Percentiles rank a stretch among this genome's conserved stretches.
Evolutionary conservation across 176 grass and related monocot species (phyloP).

Genomic region (Thinopyrum elongatum): DNA sequence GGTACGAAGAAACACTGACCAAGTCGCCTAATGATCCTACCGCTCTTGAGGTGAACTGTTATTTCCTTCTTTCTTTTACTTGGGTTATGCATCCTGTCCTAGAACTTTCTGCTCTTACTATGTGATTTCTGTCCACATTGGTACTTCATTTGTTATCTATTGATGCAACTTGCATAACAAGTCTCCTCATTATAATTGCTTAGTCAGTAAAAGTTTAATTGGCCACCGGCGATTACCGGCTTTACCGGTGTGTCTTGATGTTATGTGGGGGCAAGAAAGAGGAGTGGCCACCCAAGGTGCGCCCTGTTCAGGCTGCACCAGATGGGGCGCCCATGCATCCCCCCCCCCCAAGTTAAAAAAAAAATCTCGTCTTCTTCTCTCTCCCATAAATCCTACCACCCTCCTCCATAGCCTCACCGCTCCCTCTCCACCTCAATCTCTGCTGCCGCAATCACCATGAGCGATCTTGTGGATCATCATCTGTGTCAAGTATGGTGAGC

Average conservation of each 20-base stretch:
- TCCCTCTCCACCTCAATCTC: too few relatives aligned
- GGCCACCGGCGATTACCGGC: neutral
- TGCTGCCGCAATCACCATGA: too few relatives aligned
- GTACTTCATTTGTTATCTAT: neutral
- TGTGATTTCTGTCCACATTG: neutral
- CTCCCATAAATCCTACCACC: too few relatives aligned
- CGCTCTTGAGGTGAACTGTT: conserved; percentile 67
- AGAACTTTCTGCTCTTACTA: conserved; percentile 6
- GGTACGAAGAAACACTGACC: conserved; percentile 67
- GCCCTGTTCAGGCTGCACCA: neutral
- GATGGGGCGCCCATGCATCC: neutral
- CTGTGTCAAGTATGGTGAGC: too few relatives aligned
- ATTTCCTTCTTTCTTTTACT: neutral
- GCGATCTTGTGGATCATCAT: too few relatives aligned
- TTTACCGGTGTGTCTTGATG: neutral
- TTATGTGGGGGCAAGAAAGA: neutral
- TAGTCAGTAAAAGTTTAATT: neutral
- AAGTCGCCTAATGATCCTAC: conserved; percentile 67
- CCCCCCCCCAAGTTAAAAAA: neutral
- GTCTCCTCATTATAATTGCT: neutral
- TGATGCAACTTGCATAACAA: conserved; percentile 13
- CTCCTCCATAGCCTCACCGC: too few relatives aligned
- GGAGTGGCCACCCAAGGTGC: neutral
- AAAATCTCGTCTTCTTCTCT: too few relatives aligned
- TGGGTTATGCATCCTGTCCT: neutral